phyloP scores from a whole-genome alignment of 768 basidiomycete species.

The Lepiota venenata region DNA sequence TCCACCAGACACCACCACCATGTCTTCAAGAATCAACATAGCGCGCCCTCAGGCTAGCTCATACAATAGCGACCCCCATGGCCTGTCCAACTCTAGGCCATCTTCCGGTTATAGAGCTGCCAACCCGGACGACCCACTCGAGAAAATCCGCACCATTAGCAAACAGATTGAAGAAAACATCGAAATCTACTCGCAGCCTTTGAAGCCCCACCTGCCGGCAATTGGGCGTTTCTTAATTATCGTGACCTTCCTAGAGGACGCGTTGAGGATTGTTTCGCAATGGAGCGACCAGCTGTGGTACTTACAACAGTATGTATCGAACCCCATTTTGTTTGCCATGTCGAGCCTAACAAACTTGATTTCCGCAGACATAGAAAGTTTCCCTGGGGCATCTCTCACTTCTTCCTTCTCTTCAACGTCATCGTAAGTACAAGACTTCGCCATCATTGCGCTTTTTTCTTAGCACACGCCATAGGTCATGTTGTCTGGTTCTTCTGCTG shows the following conservation, averaged over 20 bases:
- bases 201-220: constrained; percentile 91
- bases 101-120: constrained; percentile 76
- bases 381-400: constrained; percentile 91
- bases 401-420: constrained; percentile 91
- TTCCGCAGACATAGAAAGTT: constrained; percentile 82
- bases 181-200: constrained; percentile 89
- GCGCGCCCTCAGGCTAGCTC: constrained; percentile 62
- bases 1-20: constrained; percentile 36
- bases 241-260: constrained; percentile 97
- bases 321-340: constrained; percentile 6
- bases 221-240: constrained; percentile 97
- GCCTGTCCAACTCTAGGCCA: constrained; percentile 68
- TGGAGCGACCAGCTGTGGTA: constrained; percentile 99
- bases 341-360: constrained; percentile 12
- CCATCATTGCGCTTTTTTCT: background rate
- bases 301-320: constrained; percentile 75
- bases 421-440: constrained; percentile 54
- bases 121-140: constrained; percentile 78
- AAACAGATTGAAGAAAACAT: constrained; percentile 87
- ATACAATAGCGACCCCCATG: constrained; percentile 74
- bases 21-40: constrained; percentile 83
- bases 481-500: constrained; percentile 77
- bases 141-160: constrained; percentile 67
- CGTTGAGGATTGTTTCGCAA: constrained; percentile 88
- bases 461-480: constrained; percentile 59